Percentiles rank a stretch among this genome's conserved stretches.
Conservation (phyloP, 2,329 filamentous ascomycete genomes). For the Blastomyces parvus region DNA sequence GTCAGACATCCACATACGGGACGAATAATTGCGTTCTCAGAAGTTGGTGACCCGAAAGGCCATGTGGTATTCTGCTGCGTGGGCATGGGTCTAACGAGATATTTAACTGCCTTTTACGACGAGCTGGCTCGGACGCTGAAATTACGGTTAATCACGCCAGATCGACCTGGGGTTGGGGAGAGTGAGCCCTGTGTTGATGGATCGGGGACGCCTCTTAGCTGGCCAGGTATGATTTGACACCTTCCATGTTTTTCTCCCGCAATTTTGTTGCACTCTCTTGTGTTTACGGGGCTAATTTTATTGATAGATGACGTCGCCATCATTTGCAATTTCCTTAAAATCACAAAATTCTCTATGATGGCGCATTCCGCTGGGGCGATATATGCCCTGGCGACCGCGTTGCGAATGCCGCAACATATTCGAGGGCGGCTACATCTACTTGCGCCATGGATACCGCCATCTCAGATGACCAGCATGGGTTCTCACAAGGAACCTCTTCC, state of each 20-base stretch:
- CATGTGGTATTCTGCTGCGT: conserved; percentile 94
- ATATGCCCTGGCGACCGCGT: conserved; percentile 86
- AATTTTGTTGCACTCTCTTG: conserved; percentile 24
- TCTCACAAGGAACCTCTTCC: conserved; percentile 66
- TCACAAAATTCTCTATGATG: conserved; percentile 91
- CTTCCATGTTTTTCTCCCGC: background rate
- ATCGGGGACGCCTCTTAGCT: conserved; percentile 76
- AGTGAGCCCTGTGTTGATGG: conserved; percentile 77
- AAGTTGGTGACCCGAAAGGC: conserved; percentile 86
- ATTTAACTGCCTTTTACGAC: conserved; percentile 94
- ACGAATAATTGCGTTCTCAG: conserved; percentile 85
- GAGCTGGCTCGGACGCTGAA: conserved; percentile 83
- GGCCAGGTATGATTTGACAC: conserved; percentile 61
- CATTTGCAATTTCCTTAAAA: conserved; percentile 83
- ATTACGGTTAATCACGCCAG: conserved; percentile 82
- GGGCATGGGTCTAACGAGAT: conserved; percentile 93
- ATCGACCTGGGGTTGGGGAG: conserved; percentile 86
- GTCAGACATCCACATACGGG: conserved; percentile 79
- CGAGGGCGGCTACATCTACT: conserved; percentile 87
- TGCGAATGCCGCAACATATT: conserved; percentile 94
- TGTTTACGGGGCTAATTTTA: conserved; percentile 14
- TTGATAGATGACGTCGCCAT: conserved; percentile 68
- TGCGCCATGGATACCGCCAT: conserved; percentile 94
- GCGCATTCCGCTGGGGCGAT: conserved; percentile 97
- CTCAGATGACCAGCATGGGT: conserved; percentile 73